Evolutionary conservation across 805 yeast genomes (phyloP).

Genomic region (Candida verbasci): DNA sequence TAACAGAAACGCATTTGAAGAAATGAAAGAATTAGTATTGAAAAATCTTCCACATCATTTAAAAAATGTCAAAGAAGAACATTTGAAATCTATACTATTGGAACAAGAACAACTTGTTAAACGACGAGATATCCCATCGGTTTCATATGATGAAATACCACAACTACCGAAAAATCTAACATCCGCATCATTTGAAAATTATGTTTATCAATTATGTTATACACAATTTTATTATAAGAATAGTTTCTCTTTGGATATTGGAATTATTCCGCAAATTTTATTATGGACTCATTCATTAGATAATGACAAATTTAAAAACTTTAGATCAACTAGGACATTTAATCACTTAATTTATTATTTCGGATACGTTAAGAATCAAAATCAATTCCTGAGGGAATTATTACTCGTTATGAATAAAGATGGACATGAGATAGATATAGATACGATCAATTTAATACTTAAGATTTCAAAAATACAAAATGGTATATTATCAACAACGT

Average conservation of each 20-base stretch:
- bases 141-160: slow-evolving; percentile 25
- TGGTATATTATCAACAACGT: slow-evolving; percentile 25
- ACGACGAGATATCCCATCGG: neutral
- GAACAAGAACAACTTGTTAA: slow-evolving; percentile 16
- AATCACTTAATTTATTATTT: slow-evolving; percentile 37
- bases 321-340: slow-evolving; percentile 32
- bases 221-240: slow-evolving; percentile 26
- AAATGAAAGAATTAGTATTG: slow-evolving; percentile 29
- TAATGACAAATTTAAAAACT: slow-evolving; percentile 23
- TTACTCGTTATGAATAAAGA: slow-evolving; percentile 39
- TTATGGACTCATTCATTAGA: slow-evolving; percentile 34
- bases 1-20: slow-evolving; percentile 25
- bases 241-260: slow-evolving; percentile 29
- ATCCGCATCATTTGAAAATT: slow-evolving; percentile 25
- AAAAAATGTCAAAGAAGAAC: slow-evolving; percentile 15
- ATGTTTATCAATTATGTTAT: slow-evolving; percentile 35
- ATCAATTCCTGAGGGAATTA: slow-evolving; percentile 35
- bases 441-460: slow-evolving; percentile 35
- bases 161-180: slow-evolving; percentile 26
- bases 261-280: slow-evolving; percentile 34
- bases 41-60: slow-evolving; percentile 27
- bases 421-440: slow-evolving; percentile 35
- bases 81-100: slow-evolving; percentile 12
- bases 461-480: slow-evolving; percentile 29
- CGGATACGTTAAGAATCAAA: slow-evolving; percentile 37